These are phyloP conservation scores for Yamadazyma jaroonii DNA, from an alignment of 1,139 yeast genomes.

Conservation along the genomic window DNA sequence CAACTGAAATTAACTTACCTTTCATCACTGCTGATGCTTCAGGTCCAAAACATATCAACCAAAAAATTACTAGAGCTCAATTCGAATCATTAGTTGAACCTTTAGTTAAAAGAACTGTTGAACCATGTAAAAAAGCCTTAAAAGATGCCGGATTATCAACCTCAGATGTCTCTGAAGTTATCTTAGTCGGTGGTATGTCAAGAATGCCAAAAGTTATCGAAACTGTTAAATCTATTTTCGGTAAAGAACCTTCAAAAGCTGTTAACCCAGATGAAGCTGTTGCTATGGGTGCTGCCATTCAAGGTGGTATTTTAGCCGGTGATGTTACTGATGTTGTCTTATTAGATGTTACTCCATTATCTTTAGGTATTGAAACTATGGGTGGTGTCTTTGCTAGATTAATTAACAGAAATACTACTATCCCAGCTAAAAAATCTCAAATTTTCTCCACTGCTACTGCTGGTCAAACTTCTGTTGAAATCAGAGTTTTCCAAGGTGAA, in stretches of 20 bases:
- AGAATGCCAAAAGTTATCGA: constrained; percentile 99
- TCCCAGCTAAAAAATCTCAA: constrained; percentile 96
- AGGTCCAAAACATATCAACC: constrained; percentile 98
- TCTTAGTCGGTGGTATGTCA: constrained; percentile 99
- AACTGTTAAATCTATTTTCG: constrained; percentile 90
- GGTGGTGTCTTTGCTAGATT: constrained; percentile 99
- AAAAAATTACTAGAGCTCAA: constrained; percentile 89
- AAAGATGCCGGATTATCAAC: constrained; percentile 91
- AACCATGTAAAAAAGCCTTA: constrained; percentile 97
- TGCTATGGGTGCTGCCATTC: constrained; percentile 99
- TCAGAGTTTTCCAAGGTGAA: constrained; percentile 99
- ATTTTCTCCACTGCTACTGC: constrained; percentile 98
- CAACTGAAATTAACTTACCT: constrained; percentile 95
- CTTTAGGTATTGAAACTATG: constrained; percentile 96
- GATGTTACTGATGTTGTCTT: constrained; percentile 79
- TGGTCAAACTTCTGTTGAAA: constrained; percentile 98
- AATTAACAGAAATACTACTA: constrained; percentile 96
- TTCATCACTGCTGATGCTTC: constrained; percentile 95
- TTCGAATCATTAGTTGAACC: constrained; percentile 90
- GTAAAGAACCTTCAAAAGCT: constrained; percentile 96
- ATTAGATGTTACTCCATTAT: constrained; percentile 96
- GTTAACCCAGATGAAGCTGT: constrained; percentile 99
- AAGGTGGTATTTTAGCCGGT: constrained; percentile 98
- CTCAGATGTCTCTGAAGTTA: constrained; percentile 89
- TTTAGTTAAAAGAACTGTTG: constrained; percentile 86